phyloP scores from a whole-genome alignment of 140 eudicot species.

The Stevia rebaudiana region DNA sequence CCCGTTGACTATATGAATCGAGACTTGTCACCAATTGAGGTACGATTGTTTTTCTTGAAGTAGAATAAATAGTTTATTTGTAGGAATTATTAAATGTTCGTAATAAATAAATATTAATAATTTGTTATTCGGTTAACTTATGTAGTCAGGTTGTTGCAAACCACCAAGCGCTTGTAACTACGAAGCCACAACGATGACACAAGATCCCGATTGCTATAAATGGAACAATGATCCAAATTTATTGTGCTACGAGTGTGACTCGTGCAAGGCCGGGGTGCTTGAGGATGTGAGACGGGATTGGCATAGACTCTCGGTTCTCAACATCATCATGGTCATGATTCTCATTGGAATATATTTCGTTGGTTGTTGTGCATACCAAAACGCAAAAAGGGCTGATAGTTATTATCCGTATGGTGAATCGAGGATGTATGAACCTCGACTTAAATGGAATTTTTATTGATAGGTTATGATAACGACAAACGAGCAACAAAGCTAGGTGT shows the following conservation, averaged over 20 bases:
- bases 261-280: constrained; percentile 92
- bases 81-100: no score
- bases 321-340: constrained; percentile 54
- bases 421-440: constrained; percentile 62
- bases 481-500: neutral
- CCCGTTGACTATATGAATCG: constrained; percentile 60
- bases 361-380: constrained; percentile 88
- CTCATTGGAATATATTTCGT: constrained; percentile 70
- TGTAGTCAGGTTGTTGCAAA: constrained; percentile 96
- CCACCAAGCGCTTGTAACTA: constrained; percentile 87
- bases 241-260: constrained; percentile 81
- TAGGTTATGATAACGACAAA: no score
- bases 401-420: constrained; percentile 45
- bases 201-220: constrained; percentile 67
- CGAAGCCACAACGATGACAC: constrained; percentile 37
- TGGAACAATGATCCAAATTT: constrained; percentile 66
- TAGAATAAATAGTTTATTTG: no score
- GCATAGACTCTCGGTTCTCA: constrained; percentile 72
- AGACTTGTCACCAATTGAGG: constrained; percentile 88
- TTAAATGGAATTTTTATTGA: constrained; percentile 79
- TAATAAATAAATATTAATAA: neutral
- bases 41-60: constrained; percentile 6
- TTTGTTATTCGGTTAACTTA: neutral
- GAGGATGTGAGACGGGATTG: constrained; percentile 64
- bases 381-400: constrained; percentile 55